Evolutionary conservation across 257 asterid genomes (phyloP).

Genomic region (Fraxinus excelsior): DNA sequence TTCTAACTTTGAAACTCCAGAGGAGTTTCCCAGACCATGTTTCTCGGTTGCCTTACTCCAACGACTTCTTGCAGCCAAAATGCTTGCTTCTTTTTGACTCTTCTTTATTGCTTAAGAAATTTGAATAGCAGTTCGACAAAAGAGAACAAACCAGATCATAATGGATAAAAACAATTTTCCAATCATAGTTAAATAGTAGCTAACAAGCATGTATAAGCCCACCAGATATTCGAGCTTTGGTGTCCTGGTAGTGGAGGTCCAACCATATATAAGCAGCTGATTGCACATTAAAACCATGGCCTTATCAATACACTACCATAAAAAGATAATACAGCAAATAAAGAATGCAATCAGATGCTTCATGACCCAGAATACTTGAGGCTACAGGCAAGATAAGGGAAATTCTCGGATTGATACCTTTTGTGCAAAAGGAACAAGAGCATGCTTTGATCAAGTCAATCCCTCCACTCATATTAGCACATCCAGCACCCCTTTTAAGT

Average conservation of each 20-base stretch:
- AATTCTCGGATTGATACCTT: constrained; percentile 47
- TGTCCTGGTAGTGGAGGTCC: constrained; percentile 86
- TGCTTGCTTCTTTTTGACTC: constrained; percentile 76
- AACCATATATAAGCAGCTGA: constrained; percentile 82
- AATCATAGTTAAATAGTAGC: constrained; percentile 1
- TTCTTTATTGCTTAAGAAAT: constrained; percentile 53
- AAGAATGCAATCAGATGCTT: neutral
- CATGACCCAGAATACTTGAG: constrained; percentile 11
- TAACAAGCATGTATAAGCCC: constrained; percentile 17
- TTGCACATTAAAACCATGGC: constrained; percentile 26
- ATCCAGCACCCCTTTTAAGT: constrained; percentile 36
- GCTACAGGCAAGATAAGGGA: constrained; percentile 5
- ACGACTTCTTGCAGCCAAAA: constrained; percentile 58
- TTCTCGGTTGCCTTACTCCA: constrained; percentile 34
- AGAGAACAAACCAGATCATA: constrained; percentile 1
- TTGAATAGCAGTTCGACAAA: constrained; percentile 8
- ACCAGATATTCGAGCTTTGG: constrained; percentile 75
- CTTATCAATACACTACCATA: constrained; percentile 19
- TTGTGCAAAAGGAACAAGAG: constrained; percentile 79
- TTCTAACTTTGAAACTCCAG: constrained; percentile 33
- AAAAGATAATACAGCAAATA: neutral
- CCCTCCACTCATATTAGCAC: constrained; percentile 34
- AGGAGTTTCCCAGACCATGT: constrained; percentile 28
- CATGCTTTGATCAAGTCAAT: constrained; percentile 56
- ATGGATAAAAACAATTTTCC: neutral